phyloP scores from a whole-genome alignment of 441 rosid genomes.

The Macaranga tanarius region DNA sequence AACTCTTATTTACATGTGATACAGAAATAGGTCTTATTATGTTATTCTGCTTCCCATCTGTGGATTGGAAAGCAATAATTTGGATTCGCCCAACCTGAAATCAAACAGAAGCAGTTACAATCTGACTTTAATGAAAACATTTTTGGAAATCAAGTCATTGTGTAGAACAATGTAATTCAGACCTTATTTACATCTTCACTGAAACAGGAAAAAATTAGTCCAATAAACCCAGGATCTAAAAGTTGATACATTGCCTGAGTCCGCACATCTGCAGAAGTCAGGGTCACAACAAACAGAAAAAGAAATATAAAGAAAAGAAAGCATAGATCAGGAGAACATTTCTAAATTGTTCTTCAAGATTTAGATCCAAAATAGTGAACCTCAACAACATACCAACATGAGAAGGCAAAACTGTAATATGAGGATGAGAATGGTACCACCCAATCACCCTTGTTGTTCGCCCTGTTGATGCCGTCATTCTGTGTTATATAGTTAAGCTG shows the following conservation, averaged over 20 bases:
- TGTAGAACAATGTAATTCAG: slow-evolving; percentile 17
- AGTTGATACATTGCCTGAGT: slow-evolving; percentile 99
- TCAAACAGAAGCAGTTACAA: slow-evolving; percentile 17
- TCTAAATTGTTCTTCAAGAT: background rate
- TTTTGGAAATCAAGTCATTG: slow-evolving; percentile 5
- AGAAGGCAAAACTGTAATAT: slow-evolving; percentile 95
- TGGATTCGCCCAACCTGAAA: slow-evolving; percentile 95
- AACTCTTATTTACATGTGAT: slow-evolving; percentile 50
- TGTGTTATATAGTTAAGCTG: slow-evolving; percentile 58
- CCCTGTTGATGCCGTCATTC: slow-evolving; percentile 80
- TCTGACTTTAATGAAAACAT: slow-evolving; percentile 19
- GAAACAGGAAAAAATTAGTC: slow-evolving; percentile 89
- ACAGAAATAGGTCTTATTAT: slow-evolving; percentile 46
- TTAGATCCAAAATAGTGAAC: background rate
- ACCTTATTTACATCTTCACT: slow-evolving; percentile 89
- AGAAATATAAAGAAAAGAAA: background rate
- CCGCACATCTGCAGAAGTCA: slow-evolving; percentile 71
- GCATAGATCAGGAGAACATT: background rate
- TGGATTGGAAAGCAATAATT: slow-evolving; percentile 95
- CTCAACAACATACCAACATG: slow-evolving; percentile 69
- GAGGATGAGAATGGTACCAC: slow-evolving; percentile 99
- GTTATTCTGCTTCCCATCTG: slow-evolving; percentile 71
- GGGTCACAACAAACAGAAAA: background rate
- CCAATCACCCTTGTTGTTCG: slow-evolving; percentile 92
- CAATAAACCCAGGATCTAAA: slow-evolving; percentile 95